Percentiles rank a stretch among this genome's conserved stretches.
Evolutionary conservation across 805 yeast genomes (phyloP).

Genomic region (Helenozyma rhizophorensis): DNA sequence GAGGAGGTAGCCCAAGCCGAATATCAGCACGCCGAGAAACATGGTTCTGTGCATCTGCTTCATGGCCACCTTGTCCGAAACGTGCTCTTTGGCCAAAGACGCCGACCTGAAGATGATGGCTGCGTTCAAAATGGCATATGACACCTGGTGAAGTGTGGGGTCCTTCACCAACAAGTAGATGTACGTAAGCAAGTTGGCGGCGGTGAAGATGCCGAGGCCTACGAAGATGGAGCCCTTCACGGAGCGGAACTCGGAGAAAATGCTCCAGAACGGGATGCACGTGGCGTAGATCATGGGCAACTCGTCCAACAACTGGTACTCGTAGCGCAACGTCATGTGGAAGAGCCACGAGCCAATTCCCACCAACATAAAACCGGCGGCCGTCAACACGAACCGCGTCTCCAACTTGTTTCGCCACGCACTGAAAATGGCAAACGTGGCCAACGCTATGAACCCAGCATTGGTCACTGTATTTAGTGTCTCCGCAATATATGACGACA

Average conservation of each 20-base stretch:
- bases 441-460: slow-evolving; percentile 46
- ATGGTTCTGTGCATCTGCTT: slow-evolving; percentile 52
- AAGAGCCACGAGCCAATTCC: slow-evolving; percentile 94
- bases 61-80: slow-evolving; percentile 45
- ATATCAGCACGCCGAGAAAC: slow-evolving; percentile 55
- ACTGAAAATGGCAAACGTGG: slow-evolving; percentile 59
- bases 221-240: slow-evolving; percentile 36
- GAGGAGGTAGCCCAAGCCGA: slow-evolving; percentile 69
- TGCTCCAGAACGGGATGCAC: slow-evolving; percentile 87
- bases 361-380: slow-evolving; percentile 79
- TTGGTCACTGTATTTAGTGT: slow-evolving; percentile 85
- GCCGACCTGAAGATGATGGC: slow-evolving; percentile 62
- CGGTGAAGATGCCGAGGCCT: slow-evolving; percentile 44
- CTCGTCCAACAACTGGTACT: slow-evolving; percentile 89
- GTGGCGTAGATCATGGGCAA: slow-evolving; percentile 98
- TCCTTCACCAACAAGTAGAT: slow-evolving; percentile 64
- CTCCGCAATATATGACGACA: slow-evolving; percentile 83
- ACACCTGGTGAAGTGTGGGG: slow-evolving; percentile 86
- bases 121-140: slow-evolving; percentile 77
- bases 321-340: slow-evolving; percentile 91
- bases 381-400: slow-evolving; percentile 61
- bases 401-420: slow-evolving; percentile 62
- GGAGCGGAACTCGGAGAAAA: slow-evolving; percentile 56
- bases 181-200: slow-evolving; percentile 61
- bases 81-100: slow-evolving; percentile 47